These are phyloP conservation scores for Fusarium guadeloupense DNA, from an alignment of 2,329 filamentous ascomycete species.

Conservation along the genomic window DNA sequence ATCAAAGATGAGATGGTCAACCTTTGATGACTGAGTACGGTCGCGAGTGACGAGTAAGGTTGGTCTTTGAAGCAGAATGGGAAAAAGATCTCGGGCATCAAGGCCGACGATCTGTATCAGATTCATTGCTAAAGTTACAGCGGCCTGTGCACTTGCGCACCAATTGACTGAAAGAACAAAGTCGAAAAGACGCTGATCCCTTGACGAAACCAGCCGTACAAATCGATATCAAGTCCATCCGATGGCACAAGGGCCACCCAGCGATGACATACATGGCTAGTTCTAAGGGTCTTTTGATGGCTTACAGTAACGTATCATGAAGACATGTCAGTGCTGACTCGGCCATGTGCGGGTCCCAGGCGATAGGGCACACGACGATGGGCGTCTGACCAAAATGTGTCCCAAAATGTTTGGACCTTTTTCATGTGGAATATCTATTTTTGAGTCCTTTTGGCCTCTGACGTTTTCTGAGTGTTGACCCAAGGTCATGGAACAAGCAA, in stretches of 20 bases:
- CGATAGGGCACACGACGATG: conserved; percentile 24
- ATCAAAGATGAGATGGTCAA: not conserved
- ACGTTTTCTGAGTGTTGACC: not conserved
- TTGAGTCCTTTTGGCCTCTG: conserved; percentile 3
- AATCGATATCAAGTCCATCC: conserved; percentile 3
- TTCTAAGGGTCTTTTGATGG: conserved; percentile 25
- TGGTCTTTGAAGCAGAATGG: not conserved
- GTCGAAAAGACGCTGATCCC: conserved; percentile 13
- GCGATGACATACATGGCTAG: conserved; percentile 25
- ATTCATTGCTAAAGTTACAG: not conserved
- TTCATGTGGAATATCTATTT: not conserved
- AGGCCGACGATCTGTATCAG: conserved; percentile 17
- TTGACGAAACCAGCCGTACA: conserved; percentile 6
- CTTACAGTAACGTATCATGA: conserved; percentile 34
- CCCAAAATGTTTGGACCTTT: not conserved
- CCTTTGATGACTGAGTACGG: conserved; percentile 14
- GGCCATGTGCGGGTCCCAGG: conserved; percentile 15
- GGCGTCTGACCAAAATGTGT: conserved; percentile 9
- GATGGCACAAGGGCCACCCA: conserved; percentile 11
- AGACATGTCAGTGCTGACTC: conserved; percentile 26
- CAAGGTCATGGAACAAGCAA: conserved; percentile 8
- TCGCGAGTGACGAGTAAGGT: not conserved
- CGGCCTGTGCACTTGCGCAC: conserved; percentile 21
- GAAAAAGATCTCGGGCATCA: conserved; percentile 19
- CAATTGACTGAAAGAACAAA: conserved; percentile 17